Evolutionary conservation across 2,329 filamentous ascomycete species (phyloP), one percentile per base, ranked within the genome.

Genomic region (Pleomassaria siparia): DNA sequence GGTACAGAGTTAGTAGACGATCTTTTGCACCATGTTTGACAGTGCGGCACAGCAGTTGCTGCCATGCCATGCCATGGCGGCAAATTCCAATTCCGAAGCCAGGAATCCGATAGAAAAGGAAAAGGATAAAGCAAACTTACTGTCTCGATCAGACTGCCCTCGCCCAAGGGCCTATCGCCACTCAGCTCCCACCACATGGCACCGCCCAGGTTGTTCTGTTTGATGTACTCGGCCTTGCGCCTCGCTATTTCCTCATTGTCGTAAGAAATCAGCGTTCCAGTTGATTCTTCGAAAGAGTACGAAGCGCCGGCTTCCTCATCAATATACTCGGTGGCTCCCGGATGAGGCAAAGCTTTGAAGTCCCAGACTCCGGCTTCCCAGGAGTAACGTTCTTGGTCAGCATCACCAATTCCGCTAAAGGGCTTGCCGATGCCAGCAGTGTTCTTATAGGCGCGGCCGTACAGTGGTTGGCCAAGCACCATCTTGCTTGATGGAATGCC

Each of bases 151-250:
- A 96, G 67, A 21, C 63, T 63, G 59, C 88, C 92, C 0, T 78
- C 74, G 10, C 69, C 70, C 0, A 83, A 84, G 2, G 83, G 84
- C 2, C 84, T 85, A 67, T 96, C 92, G 1, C 82, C 85, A 62
- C 87, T 92, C 60, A 84, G 89, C 74, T 96, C 91, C 89, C 89
- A 95, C 90, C 90, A 97, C 91, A 97, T 96, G n/a, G 81, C 89
- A 15, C 92, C 92, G 1, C 91, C 91, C 0, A 96, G 79, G 0
- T 82, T 77, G 36, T 79, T 74, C 16, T 80, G 68, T 63, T 77
- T 80, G 63, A 96, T 82, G 67, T 84, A 96, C 10, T 81, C 74
- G 1, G 85, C 84, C 76, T 96, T 97, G 55, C 73, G 67, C 55
- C 76, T 75, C 3, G 84, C 86, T 68, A 91, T 82, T 2, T 76